Evolutionary conservation across 2,329 filamentous ascomycete genomes (phyloP).

Genomic region (Fusarium nelsonii): DNA sequence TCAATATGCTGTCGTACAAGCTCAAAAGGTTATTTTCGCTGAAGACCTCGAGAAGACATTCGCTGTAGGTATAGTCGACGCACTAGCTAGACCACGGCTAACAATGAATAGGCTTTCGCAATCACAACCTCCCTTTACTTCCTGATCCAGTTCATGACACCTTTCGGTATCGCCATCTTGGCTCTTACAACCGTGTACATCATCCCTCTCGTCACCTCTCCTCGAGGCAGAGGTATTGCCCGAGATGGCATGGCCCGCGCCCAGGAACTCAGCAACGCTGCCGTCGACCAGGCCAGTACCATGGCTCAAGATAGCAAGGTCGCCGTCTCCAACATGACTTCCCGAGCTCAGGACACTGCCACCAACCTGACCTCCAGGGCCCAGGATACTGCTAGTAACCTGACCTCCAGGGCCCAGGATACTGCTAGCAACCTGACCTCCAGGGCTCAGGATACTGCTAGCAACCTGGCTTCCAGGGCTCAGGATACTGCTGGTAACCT

Average conservation of each 20-base stretch:
- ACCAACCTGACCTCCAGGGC: constrained; percentile 29
- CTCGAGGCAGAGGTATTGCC: constrained; percentile 20
- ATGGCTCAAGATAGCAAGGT: constrained; percentile 28
- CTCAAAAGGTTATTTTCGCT: constrained; percentile 29
- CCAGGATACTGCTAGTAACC: constrained; percentile 4
- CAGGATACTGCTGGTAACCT: constrained; percentile 26
- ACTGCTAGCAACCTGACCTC: constrained; percentile 22
- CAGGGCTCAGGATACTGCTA: constrained; percentile 26
- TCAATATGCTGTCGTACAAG: constrained; percentile 30
- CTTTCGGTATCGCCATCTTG: constrained; percentile 32
- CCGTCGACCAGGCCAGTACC: constrained; percentile 25
- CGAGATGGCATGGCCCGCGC: constrained; percentile 27
- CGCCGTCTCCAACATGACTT: constrained; percentile 23
- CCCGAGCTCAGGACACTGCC: constrained; percentile 22
- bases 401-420: constrained; percentile 7
- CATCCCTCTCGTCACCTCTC: constrained; percentile 34
- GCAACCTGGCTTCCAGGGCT: constrained; percentile 22
- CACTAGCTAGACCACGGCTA: background rate
- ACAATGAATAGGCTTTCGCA: constrained; percentile 19
- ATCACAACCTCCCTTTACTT: constrained; percentile 19
- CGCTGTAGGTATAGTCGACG: background rate
- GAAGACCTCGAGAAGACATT: constrained; percentile 36
- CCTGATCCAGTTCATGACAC: constrained; percentile 30
- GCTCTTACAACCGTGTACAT: constrained; percentile 28
- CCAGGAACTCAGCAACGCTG: constrained; percentile 21